phyloP scores from a whole-genome alignment of 768 basidiomycete genomes.

The Leccinum obscurum region DNA sequence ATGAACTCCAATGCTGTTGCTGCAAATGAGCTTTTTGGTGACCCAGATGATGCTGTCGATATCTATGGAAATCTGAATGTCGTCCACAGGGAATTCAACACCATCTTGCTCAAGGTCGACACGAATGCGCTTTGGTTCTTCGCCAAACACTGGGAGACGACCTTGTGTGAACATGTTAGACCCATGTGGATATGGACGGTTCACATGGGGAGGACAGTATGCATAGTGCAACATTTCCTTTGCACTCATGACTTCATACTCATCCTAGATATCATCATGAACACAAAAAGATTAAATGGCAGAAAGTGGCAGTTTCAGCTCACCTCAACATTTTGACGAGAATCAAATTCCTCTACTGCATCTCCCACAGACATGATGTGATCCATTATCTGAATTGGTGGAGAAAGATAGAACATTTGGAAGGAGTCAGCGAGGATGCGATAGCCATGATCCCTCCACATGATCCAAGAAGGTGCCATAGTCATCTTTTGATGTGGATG shows the following conservation, averaged over 20 bases:
- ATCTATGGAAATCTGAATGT: background rate
- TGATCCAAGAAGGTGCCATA: conserved; percentile 2
- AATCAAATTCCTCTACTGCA: no score
- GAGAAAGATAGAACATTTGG: conserved; percentile 8
- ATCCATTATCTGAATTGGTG: background rate
- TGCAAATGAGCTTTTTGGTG: no score
- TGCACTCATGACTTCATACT: background rate
- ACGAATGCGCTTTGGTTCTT: background rate
- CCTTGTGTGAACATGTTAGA: background rate
- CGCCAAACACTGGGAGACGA: background rate
- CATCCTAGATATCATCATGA: no score
- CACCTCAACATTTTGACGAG: no score
- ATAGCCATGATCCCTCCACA: conserved; percentile 14
- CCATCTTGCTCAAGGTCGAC: conserved; percentile 3
- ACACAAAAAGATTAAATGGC: no score
- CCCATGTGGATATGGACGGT: background rate
- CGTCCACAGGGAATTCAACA: background rate
- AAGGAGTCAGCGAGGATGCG: conserved; percentile 4
- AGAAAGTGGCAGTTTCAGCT: no score
- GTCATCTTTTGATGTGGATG: background rate
- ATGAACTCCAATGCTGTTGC: no score
- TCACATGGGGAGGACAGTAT: no score
- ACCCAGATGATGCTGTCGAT: conserved; percentile 12
- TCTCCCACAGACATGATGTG: background rate
- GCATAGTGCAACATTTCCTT: background rate